phyloP scores from a whole-genome alignment of 495 filamentous ascomycete species.

The Durotheca rogersii region DNA sequence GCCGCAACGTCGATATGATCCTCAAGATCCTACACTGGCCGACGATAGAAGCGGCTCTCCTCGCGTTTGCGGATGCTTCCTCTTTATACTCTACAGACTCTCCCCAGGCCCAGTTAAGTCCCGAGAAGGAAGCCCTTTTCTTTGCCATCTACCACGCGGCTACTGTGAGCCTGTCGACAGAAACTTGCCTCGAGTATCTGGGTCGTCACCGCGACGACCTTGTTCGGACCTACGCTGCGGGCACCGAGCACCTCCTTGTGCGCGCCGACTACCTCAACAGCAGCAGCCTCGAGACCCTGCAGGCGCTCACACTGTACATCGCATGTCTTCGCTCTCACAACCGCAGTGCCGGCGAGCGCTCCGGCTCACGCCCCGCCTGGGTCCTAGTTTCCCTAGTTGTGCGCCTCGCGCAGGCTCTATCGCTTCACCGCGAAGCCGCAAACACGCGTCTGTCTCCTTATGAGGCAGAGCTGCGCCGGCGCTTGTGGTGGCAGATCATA shows the following conservation, averaged over 20 bases:
- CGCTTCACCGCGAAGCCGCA: conserved; percentile 66
- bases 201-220: conserved; percentile 47
- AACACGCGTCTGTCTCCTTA: conserved; percentile 55
- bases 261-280: conserved; percentile 67
- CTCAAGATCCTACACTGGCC: conserved; percentile 55
- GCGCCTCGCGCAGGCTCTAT: conserved; percentile 67
- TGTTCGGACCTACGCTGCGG: conserved; percentile 61
- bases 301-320: conserved; percentile 67
- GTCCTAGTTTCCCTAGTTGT: conserved; percentile 61
- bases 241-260: conserved; percentile 65
- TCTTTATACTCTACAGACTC: conserved; percentile 39
- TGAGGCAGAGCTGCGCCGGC: conserved; percentile 71
- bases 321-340: conserved; percentile 51
- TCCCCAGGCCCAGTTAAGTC: conserved; percentile 16
- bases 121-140: conserved; percentile 52
- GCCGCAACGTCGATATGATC: conserved; percentile 57
- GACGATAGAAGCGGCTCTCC: conserved; percentile 42
- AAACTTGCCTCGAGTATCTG: conserved; percentile 45
- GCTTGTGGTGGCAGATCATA: conserved; percentile 76
- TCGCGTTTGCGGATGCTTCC: conserved; percentile 36
- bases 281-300: conserved; percentile 66
- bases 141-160: conserved; percentile 65
- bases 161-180: conserved; percentile 52
- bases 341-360: neutral
- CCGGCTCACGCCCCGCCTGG: conserved; percentile 58